phyloP scores from a whole-genome alignment of 192 early-diverging fungal genomes.

The Podochytrium sp. region DNA sequence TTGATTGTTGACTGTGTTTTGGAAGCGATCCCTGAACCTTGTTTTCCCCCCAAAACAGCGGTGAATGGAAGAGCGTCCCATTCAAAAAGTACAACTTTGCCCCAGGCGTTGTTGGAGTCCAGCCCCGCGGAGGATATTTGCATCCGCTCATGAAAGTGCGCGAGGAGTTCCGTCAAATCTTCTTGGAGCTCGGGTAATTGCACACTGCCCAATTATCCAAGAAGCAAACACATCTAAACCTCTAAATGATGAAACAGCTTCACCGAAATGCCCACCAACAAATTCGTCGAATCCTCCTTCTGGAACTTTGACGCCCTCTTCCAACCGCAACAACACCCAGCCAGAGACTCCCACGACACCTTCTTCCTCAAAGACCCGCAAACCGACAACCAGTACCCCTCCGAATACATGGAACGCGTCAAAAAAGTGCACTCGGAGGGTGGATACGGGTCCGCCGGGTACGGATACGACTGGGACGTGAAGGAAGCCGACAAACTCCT shows the following conservation, averaged over 20 bases:
- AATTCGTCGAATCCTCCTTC: constrained; percentile 96
- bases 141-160: constrained; percentile 99
- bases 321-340: constrained; percentile 98
- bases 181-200: constrained; percentile 92
- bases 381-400: constrained; percentile 74
- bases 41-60: constrained; percentile 56
- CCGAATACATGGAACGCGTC: constrained; percentile 89
- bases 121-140: constrained; percentile 82
- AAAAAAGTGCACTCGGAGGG: constrained; percentile 91
- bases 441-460: constrained; percentile 92
- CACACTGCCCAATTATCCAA: not conserved
- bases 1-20: not conserved
- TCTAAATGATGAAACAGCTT: constrained; percentile 55
- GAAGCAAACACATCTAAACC: not conserved
- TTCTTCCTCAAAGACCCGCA: constrained; percentile 72
- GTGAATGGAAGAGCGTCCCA: constrained; percentile 89
- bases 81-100: constrained; percentile 99
- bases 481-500: constrained; percentile 92
- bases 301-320: constrained; percentile 99
- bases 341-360: constrained; percentile 63
- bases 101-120: constrained; percentile 71
- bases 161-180: constrained; percentile 98
- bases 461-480: constrained; percentile 90
- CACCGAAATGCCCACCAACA: constrained; percentile 98
- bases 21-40: not conserved